Evolutionary conservation across 2,329 filamentous ascomycete genomes (phyloP), one percentile per base, ranked within the genome.

Genomic region (Ascochyta lentis): DNA sequence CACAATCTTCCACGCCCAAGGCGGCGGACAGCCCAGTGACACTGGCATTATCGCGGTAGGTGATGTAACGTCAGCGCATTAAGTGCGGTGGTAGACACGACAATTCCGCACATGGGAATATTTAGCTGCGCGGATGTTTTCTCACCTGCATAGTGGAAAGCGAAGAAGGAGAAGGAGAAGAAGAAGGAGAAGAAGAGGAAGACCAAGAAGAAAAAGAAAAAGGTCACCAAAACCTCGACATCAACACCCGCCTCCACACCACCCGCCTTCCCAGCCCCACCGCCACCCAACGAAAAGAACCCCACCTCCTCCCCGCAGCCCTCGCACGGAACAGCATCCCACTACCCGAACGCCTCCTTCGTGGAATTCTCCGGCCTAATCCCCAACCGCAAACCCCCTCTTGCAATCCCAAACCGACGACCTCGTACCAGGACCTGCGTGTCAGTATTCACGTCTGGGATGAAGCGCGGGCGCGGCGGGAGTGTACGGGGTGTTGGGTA

Each of bases 1-100:
- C 42, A 91, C 89, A n/a, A 87, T 91, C 58, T 92, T 92, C 74
- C 87, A 92, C 59, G 85, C 87, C 0, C 89, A 92, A 72, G 89
- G 89, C 19, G 89, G 89, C 56, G 89, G 89, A 7, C 89, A 92
- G 66, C 89, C 89, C 0, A 87, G 84, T 0, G 89, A 92, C 59
- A 79, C 81, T 10, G 89, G 89, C 19, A 76, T 68, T 37, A 88
- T 91, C 13, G 35, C n/a, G 19, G n/a, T 22, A 7, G 65, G 19
- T 66, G 62, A 0, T 87, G 90, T 61, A 16, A 16, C 16, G 16
- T 16, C 16, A 16, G 16, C 16, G 66, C 19, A 19, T 3, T 76
- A 82, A 1, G 88, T 86, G 22, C 85, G 88, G 48, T 82, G 82
- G 76, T 78, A 6, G 70, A 78, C 2, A 76, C 82, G 23, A 81